Evolutionary conservation across 139 green algal genomes (phyloP), one percentile per base, ranked within the genome.

Genomic region (Mychonastes homosphaera): DNA sequence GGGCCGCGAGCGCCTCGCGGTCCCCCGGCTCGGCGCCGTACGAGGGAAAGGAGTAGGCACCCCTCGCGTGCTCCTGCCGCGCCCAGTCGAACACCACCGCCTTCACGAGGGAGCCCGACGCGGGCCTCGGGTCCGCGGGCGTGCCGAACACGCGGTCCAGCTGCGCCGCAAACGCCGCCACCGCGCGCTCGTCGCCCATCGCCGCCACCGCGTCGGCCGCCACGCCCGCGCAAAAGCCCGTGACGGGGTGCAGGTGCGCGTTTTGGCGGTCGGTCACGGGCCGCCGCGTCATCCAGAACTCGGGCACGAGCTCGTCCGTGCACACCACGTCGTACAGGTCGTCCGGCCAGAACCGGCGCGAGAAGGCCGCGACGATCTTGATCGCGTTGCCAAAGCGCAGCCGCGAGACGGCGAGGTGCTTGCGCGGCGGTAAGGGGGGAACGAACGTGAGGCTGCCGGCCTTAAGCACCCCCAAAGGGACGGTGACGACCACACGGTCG

Each of bases 311-410:
- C 32, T 45, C 61, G 48, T 79, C 74, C 0, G 77, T 71, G 69
- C 85, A 94, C 26, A 90, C 66, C 2, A 86, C 76, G 58, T 92
- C 85, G 47, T 89, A 94, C 61, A 94, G 74, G 40, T 71, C 58
- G 4, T 74, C 71, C 3, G 74, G 75, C 86, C 85, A 94, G 72
- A 94, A 85, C 15, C 58, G 68, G 4, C 54, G 41, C 3, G 48
- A 58, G 62, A 81, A 86, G n/a, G 53, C 69, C 24, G 80, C 28
- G 23, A 88, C 63, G 8, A 87, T 51, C 65, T 82, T 81, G 48
- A 74, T 49, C 6, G 70, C 79, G 30, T 83, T 87, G 43, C 74
- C 77, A 67, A 84, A 78, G 4, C 60, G 53, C 13, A 84, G 38
- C 4, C 77, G 71, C 9, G 13, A 34, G 8, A 84, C 58, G n/a